These are phyloP conservation scores for Camellia oleifera DNA, from an alignment of 179 eudicot species.

Conservation along the genomic window DNA sequence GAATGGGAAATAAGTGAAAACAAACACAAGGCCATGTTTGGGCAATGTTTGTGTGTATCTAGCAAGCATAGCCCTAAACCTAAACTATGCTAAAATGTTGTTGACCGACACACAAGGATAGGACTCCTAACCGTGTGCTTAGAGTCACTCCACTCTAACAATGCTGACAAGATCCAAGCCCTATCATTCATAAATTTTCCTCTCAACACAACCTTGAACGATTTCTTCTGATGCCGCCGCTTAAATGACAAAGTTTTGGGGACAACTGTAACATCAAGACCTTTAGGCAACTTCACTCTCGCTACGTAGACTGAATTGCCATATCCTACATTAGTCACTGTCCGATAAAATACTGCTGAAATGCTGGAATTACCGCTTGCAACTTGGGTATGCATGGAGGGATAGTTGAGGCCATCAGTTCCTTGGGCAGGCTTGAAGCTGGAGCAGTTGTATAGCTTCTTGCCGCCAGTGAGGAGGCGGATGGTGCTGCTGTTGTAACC, in stretches of 20 bases:
- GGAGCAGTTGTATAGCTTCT: conserved; percentile 43
- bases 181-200: conserved; percentile 33
- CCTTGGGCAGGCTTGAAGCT: conserved; percentile 34
- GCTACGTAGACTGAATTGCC: conserved; percentile 41
- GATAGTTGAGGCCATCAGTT: conserved; percentile 83
- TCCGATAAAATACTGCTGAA: conserved; percentile 44
- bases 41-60: too few relatives aligned
- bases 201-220: conserved; percentile 43
- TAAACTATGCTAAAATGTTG: conserved; percentile 3
- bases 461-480: conserved; percentile 32
- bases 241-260: conserved; percentile 46
- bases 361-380: conserved; percentile 5
- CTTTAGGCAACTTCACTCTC: conserved; percentile 32
- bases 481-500: conserved; percentile 56
- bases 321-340: conserved; percentile 57
- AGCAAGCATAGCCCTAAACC: neutral
- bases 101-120: conserved; percentile 44
- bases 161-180: conserved; percentile 28
- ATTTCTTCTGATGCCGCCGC: conserved; percentile 27
- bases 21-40: too few relatives aligned
- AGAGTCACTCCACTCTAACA: conserved; percentile 48
- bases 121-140: conserved; percentile 62
- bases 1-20: neutral
- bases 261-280: conserved; percentile 34
- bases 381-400: conserved; percentile 65